A percentile compares a stretch with the other conserved stretches of the same genome.
Evolutionary conservation across 192 early-diverging fungal species (phyloP).

Genomic region (Umbelopsis ramanniana): DNA sequence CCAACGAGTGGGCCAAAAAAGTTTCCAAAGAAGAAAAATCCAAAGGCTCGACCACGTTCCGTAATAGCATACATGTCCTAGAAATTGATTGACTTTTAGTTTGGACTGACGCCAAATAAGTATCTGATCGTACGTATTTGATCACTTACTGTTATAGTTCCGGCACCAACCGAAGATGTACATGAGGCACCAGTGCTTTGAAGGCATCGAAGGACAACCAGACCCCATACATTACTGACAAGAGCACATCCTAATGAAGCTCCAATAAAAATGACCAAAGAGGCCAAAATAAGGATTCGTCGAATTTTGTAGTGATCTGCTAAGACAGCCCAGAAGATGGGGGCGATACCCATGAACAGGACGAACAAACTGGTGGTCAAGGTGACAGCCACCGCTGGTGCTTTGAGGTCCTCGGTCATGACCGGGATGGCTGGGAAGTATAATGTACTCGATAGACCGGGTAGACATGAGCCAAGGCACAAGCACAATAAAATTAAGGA

Average conservation of each 20-base stretch:
- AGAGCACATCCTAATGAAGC: slow-evolving; percentile 52
- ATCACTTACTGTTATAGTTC: slow-evolving; percentile 43
- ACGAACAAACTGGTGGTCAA: slow-evolving; percentile 50
- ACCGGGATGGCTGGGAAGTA: slow-evolving; percentile 36
- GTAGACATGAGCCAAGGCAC: slow-evolving; percentile 19
- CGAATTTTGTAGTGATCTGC: slow-evolving; percentile 51
- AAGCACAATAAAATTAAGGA: slow-evolving; percentile 22
- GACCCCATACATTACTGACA: slow-evolving; percentile 38
- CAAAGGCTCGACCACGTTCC: slow-evolving; percentile 37
- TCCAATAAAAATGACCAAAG: slow-evolving; percentile 43
- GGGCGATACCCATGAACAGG: slow-evolving; percentile 53
- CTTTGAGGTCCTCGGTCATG: slow-evolving; percentile 45
- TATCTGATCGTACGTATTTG: background rate
- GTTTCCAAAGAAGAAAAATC: slow-evolving; percentile 37
- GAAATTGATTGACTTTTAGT: background rate
- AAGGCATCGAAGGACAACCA: slow-evolving; percentile 48
- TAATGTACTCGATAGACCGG: slow-evolving; percentile 33
- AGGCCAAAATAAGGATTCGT: slow-evolving; percentile 40
- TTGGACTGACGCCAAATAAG: background rate
- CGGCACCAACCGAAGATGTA: slow-evolving; percentile 50
- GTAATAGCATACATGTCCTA: slow-evolving; percentile 29
- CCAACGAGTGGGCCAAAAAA: slow-evolving; percentile 38
- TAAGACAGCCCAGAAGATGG: slow-evolving; percentile 46
- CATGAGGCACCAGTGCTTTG: slow-evolving; percentile 51
- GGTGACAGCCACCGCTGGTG: slow-evolving; percentile 41